phyloP scores from a whole-genome alignment of 495 filamentous ascomycete genomes.

The Annulohypoxylon bovei region DNA sequence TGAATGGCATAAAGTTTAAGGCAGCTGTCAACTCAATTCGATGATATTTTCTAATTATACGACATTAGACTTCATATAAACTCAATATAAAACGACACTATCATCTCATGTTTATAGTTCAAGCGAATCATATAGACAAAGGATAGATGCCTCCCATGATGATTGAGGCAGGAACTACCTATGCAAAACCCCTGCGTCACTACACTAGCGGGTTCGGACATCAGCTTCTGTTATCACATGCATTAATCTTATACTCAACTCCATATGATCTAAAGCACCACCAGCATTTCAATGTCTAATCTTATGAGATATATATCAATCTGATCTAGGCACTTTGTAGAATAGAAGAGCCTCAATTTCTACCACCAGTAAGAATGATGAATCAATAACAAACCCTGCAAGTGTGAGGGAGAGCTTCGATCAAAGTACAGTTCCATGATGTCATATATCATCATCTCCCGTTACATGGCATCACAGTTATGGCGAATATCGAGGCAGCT shows the following conservation, averaged over 20 bases:
- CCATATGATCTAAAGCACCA: background rate
- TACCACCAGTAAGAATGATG: slow-evolving; percentile 1
- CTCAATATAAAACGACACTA: background rate
- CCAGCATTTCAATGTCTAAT: background rate
- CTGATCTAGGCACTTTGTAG: background rate
- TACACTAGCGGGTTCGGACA: background rate
- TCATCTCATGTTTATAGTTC: background rate
- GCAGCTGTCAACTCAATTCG: background rate
- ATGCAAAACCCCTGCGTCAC: background rate
- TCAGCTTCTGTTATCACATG: slow-evolving; percentile 8
- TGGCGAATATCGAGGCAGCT: slow-evolving; percentile 2
- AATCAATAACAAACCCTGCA: slow-evolving; percentile 16
- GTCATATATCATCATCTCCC: slow-evolving; percentile 42
- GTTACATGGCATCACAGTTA: slow-evolving; percentile 40
- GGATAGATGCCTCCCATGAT: background rate
- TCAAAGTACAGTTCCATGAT: slow-evolving; percentile 27
- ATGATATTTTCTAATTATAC: background rate
- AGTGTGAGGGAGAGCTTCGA: background rate
- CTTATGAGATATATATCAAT: background rate
- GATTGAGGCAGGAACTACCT: background rate
- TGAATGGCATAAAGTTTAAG: background rate
- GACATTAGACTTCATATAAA: background rate
- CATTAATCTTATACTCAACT: background rate
- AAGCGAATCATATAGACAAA: background rate
- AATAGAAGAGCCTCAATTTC: slow-evolving; percentile 24